Percentiles rank a stretch among this genome's conserved stretches.
Conservation (phyloP, 331 rosid species). For the Saraca asoca region DNA sequence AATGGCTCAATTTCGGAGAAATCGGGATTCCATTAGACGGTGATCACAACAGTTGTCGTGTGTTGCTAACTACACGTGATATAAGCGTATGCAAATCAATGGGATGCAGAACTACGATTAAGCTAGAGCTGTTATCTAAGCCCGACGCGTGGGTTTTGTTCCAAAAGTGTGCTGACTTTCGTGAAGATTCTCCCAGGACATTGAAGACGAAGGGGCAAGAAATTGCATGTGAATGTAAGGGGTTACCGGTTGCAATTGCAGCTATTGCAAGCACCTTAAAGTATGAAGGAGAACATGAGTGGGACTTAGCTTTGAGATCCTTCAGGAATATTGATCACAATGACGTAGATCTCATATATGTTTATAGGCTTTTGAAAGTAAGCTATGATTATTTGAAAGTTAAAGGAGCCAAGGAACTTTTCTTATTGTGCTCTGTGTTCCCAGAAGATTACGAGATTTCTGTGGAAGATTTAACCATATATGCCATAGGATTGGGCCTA, state of each 20-base stretch:
- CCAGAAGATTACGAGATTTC: not conserved
- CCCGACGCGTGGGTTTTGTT: not conserved
- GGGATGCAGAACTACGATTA: too few relatives aligned
- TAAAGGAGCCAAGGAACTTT: not conserved
- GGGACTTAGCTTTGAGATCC: not conserved
- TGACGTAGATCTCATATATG: not conserved
- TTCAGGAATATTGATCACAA: not conserved
- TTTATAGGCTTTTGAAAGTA: not conserved
- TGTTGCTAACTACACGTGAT: not conserved
- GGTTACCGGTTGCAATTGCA: slow-evolving; percentile 20
- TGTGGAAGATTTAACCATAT: not conserved
- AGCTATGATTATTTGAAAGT: not conserved
- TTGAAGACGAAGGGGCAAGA: not conserved
- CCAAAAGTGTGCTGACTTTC: not conserved
- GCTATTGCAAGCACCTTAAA: not conserved
- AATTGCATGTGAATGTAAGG: not conserved
- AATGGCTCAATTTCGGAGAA: not conserved
- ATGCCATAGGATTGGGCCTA: not conserved
- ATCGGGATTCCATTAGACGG: not conserved
- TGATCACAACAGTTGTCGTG: too few relatives aligned
- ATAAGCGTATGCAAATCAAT: too few relatives aligned
- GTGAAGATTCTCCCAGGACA: not conserved
- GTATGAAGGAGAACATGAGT: not conserved
- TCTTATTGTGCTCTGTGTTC: slow-evolving; percentile 1
- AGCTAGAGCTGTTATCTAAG: not conserved